Percentiles rank a stretch among this genome's conserved stretches.
Conservation (phyloP, 2,329 filamentous ascomycete genomes). For the Fusarium sp. region DNA sequence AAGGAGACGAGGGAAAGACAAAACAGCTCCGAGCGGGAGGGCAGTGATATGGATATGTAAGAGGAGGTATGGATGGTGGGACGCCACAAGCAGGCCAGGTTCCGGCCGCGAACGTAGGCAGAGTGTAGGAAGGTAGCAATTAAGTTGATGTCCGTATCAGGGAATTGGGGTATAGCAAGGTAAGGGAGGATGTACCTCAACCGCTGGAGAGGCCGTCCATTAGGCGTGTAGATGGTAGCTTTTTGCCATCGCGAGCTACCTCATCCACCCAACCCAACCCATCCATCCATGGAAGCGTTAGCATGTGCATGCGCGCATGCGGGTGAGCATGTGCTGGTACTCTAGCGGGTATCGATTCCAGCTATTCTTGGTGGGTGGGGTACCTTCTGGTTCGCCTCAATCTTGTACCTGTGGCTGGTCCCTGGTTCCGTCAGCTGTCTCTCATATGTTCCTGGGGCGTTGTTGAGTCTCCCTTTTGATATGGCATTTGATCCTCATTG, state of each 20-base stretch:
- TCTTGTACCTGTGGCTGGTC: conserved; percentile 22
- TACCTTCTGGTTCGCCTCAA: conserved; percentile 24
- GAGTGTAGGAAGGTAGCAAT: not conserved
- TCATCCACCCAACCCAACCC: not conserved
- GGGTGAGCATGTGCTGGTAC: conserved; percentile 40
- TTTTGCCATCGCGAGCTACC: conserved; percentile 32
- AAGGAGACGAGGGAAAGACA: conserved; percentile 28
- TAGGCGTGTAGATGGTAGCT: conserved; percentile 11
- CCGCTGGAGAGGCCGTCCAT: not conserved
- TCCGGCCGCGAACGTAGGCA: conserved; percentile 13
- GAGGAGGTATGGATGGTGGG: conserved; percentile 31
- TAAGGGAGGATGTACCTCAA: conserved; percentile 6
- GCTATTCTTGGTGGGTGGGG: conserved; percentile 37
- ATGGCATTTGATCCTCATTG: not conserved
- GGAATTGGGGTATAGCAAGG: not conserved
- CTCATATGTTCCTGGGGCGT: not conserved
- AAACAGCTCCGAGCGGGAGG: not conserved
- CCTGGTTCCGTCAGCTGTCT: conserved; percentile 10
- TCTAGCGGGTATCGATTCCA: conserved; percentile 27
- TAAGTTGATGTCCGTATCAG: conserved; percentile 7
- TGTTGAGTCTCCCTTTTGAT: conserved; percentile 19
- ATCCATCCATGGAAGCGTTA: conserved; percentile 2
- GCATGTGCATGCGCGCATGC: conserved; percentile 28
- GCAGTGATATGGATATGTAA: conserved; percentile 18
- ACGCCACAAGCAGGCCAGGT: conserved; percentile 39